Base-by-base conservation (phyloP, 106 monocot species). In the Phalaenopsis equestris region DNA sequence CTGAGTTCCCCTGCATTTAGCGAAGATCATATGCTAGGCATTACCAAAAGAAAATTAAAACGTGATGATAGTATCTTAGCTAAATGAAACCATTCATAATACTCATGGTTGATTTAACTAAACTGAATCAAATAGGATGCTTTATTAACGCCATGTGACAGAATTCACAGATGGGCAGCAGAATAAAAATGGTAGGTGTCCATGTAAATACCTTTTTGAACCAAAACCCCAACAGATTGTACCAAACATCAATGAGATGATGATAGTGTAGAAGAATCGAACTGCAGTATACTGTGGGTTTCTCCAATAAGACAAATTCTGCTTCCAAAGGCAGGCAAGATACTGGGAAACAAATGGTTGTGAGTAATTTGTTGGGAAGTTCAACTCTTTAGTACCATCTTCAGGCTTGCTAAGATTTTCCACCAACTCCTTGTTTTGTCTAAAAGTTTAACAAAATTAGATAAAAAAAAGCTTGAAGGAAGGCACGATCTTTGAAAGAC, bases 231-330 rank as follows among this genome's bases (percentile, higher is more conserved):
- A 99, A 80, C 99, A 99, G 81, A 99, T 99, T 67, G 99, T 91
- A 81, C 99, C 99, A 78, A 99, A 99, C 95, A 99, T 99, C 79
- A 99, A 76, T 16, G 99, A 99, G 79, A 99, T 99, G 38, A 95
- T 82, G 21, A 91, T 83, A 58, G 99, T 99, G 79, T 95, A 99
- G 84, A 99, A 99, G 85, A 99, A 95, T 55, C 99, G 93, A 37
- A 99, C 99, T 43, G 95, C 99, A 42, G 99, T 99, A 81, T 99
- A 99, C 76, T 95, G 95, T 78, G 99, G 99, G 75, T 99, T 99
- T 83, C 99, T 95, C 99, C 95, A 95, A 83, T 99, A 99, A 15
- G 99, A 99, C 19, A 93, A 86, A 86, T 93, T 93, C 81, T 95
- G 95, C 85, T 99, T 99, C 99, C 99, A 99, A 14, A 99, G 89